Percentiles rank a stretch among this genome's conserved stretches.
Conservation (phyloP, 805 yeast genomes). For the Ogataea nitratoaversa region DNA sequence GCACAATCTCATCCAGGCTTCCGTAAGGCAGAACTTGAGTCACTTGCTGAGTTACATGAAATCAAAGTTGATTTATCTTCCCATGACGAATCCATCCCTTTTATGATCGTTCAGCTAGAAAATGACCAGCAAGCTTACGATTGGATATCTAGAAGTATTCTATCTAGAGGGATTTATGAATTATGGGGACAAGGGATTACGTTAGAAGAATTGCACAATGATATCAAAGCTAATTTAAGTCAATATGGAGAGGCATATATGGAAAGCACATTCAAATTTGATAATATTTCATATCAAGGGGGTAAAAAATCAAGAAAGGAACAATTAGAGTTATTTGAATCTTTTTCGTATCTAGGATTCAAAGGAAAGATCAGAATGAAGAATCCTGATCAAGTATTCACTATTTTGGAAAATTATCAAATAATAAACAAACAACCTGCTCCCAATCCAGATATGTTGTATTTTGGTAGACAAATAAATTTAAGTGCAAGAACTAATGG, state of each 20-base stretch:
- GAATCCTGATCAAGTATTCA: conserved; percentile 64
- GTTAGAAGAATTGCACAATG: conserved; percentile 54
- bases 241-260: conserved; percentile 33
- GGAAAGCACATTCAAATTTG: conserved; percentile 68
- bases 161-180: conserved; percentile 76
- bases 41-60: conserved; percentile 65
- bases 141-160: conserved; percentile 62
- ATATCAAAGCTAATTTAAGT: conserved; percentile 33
- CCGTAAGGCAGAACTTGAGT: conserved; percentile 76
- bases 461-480: conserved; percentile 73
- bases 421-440: conserved; percentile 34
- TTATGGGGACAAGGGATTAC: conserved; percentile 71
- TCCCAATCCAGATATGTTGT: conserved; percentile 49
- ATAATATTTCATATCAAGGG: conserved; percentile 74
- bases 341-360: conserved; percentile 65
- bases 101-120: conserved; percentile 61
- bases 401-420: conserved; percentile 70
- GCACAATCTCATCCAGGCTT: conserved; percentile 83
- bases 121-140: conserved; percentile 63
- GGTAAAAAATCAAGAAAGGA: conserved; percentile 44
- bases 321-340: conserved; percentile 62
- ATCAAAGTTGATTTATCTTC: conserved; percentile 55
- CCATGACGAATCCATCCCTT: conserved; percentile 64
- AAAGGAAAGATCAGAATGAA: conserved; percentile 78
- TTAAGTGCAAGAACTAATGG: conserved; percentile 56